Evolutionary conservation across 192 early-diverging fungal species (phyloP), one percentile per base, ranked within the genome.

Genomic region (Rhizoclosmatium globosum): DNA sequence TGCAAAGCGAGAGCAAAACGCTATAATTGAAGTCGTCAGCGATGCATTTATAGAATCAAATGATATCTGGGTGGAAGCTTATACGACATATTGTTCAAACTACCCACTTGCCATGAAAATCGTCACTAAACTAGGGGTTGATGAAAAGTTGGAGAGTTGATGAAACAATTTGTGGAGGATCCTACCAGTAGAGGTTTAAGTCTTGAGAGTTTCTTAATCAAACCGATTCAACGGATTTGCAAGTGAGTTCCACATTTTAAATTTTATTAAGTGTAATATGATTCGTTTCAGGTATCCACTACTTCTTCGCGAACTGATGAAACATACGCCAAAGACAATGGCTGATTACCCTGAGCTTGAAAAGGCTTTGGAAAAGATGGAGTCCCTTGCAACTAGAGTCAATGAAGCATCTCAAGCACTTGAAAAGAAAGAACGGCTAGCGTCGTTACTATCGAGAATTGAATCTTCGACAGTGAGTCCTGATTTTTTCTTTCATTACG

Each of bases 211-310:
- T 90, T 90, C 64, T 70, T 90, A 82, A 90, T 90, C 57, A 90
- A 90, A 67, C 89, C 89, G 4, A 86, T 90, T 3, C 89, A 90
- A 77, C 68, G 89, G 57, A 90, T 90, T 45, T 90, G 89, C 86
- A 90, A 90, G 84, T 88, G 56, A 74, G 81, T 69, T 48, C n/a
- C 43, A 3, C 1, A 57, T 17, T 74, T 48, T 4, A 53, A 7
- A 53, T 17, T 53, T 13, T 68, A 76, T 2, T n/a, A 39, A 43
- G 9, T 67, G n/a, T 53, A 23, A 61, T 65, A 11, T 23, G n/a
- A 31, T 70, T 47, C 42, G 13, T 19, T 50, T 17, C 67, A 85
- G 84, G 68, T 87, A 87, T 58, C 83, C 85, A 17, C 62, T 87
- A 6, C 71, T 87, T 9, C 78, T 84, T 17, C 47, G 84, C 21